These are phyloP conservation scores for Solanum medicagineum DNA, from an alignment of 257 asterid species.

Conservation along the genomic window DNA sequence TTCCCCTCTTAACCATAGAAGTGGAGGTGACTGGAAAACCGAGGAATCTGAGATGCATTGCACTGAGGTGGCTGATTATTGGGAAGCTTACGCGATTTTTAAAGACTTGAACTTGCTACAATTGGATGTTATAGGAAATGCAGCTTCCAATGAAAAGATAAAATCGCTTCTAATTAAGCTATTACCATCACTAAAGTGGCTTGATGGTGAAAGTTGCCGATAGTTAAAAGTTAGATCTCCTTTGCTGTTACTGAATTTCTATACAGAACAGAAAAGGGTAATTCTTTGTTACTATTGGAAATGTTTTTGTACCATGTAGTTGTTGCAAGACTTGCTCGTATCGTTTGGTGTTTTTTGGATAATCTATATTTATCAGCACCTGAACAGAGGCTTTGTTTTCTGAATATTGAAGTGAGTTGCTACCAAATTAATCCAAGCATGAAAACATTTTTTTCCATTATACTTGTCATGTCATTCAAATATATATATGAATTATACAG, in stretches of 20 bases:
- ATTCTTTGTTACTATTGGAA: neutral
- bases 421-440: neutral
- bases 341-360: neutral
- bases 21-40: conserved; percentile 35
- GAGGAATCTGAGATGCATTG: conserved; percentile 15
- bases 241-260: neutral
- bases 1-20: conserved; percentile 54
- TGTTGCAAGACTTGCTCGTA: neutral
- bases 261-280: neutral
- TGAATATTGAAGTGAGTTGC: neutral
- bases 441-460: neutral
- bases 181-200: conserved; percentile 62
- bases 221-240: neutral
- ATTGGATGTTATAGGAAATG: conserved; percentile 60
- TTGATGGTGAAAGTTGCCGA: conserved; percentile 39
- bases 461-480: neutral
- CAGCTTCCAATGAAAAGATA: conserved; percentile 27
- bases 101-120: conserved; percentile 57
- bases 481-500: neutral
- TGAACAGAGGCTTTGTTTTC: neutral
- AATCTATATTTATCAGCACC: neutral
- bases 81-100: conserved; percentile 63
- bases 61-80: conserved; percentile 15
- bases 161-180: conserved; percentile 38
- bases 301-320: neutral